Evolutionary conservation across 805 yeast species (phyloP), one percentile per base, ranked within the genome.

Genomic region (Candida wancherniae): DNA sequence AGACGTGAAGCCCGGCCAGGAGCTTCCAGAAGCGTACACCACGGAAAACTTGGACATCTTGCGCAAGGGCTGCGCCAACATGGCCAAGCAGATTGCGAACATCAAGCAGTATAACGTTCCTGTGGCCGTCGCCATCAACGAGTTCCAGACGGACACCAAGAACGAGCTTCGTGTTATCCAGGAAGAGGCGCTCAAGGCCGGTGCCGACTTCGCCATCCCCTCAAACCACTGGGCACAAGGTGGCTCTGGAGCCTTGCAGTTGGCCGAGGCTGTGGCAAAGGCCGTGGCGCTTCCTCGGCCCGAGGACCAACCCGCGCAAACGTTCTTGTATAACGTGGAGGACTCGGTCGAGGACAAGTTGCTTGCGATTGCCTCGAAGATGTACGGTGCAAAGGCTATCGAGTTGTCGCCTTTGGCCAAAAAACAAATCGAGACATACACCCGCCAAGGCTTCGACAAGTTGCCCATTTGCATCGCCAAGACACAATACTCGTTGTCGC

Each of bases 201-300:
- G 97, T 47, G 97, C 97, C 7, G 70, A 71, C 41, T 94, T 80
- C 54, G 97, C 97, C 9, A 85, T 87, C 44, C 79, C 84, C 11
- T 77, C 95, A 5, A 83, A 80, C 62, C 97, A 90, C 62, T 90
- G 95, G 95, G 95, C 84, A 47, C 74, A 84, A 61, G 97, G 97
- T 65, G 97, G 97, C 44, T 63, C 64, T 39, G 97, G 97, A 35
- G 94, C 97, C 15, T 56, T 84, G 34, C 78, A 73, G 20, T 73
- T 90, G 36, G 97, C 97, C 25, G 60, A 80, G 45, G 83, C 92
- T 31, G 95, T 90, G 21, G 73, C 84, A 34, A 69, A 74, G 44
- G 90, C 94, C 18, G 74, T 83, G 16, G 51, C 61, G 40, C 48
- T 50, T 31, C 21, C 37, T 11, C 26, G 33, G 31, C 22, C 32